phyloP scores from a whole-genome alignment of 169 alveolate genomes.

The Cryptosporidium canis region DNA sequence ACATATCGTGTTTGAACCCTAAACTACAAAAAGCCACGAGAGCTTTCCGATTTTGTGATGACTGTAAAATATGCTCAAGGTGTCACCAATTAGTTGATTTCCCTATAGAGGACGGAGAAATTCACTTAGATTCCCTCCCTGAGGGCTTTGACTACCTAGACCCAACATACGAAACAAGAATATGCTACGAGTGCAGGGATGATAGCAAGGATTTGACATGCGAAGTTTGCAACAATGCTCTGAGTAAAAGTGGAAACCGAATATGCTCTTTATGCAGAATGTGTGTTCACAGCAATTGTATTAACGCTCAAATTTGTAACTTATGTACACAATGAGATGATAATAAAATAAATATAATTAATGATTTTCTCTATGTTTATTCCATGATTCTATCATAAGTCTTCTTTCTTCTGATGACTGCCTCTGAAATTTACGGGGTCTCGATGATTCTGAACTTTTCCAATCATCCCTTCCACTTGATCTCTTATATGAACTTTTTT shows the following conservation, averaged over 20 bases:
- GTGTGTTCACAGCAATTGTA: constrained; percentile 22
- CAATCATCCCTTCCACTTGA: constrained; percentile 62
- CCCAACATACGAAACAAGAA: constrained; percentile 12
- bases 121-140: constrained; percentile 1
- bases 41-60: constrained; percentile 38
- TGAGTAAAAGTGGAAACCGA: not conserved
- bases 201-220: not conserved
- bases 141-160: constrained; percentile 36
- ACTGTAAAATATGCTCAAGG: constrained; percentile 32
- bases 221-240: constrained; percentile 11
- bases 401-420: constrained; percentile 91
- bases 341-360: not conserved
- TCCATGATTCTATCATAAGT: constrained; percentile 92
- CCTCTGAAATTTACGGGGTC: constrained; percentile 78
- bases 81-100: constrained; percentile 19
- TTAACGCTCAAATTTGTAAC: constrained; percentile 31
- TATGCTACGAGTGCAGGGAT: constrained; percentile 34
- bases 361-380: constrained; percentile 81
- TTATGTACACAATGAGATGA: not conserved
- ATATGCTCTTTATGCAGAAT: constrained; percentile 53
- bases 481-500: constrained; percentile 53
- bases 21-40: constrained; percentile 15
- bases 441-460: constrained; percentile 68
- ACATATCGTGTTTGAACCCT: constrained; percentile 44
- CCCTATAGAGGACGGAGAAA: constrained; percentile 2